Conservation (phyloP, 1,284 basidiomycete species). For the Heterobasidion occidentale region DNA sequence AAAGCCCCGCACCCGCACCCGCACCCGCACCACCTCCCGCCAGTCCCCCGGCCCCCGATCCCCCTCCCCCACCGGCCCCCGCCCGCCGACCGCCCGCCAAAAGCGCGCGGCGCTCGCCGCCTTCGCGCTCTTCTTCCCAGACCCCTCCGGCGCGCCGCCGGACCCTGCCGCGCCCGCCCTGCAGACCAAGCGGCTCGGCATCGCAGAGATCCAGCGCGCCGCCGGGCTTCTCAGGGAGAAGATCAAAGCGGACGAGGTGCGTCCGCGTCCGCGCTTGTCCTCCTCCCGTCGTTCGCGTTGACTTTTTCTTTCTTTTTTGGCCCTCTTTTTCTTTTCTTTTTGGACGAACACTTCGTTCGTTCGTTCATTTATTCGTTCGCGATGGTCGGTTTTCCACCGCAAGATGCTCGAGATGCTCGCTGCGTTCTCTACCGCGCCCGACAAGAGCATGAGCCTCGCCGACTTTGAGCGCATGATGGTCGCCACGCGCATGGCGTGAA, state of each 20-base stretch:
- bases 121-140: constrained; percentile 66
- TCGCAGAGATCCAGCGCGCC: constrained; percentile 54
- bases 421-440: constrained; percentile 56
- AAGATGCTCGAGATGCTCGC: constrained; percentile 72
- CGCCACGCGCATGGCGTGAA: constrained; percentile 32
- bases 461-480: constrained; percentile 74
- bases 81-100: constrained; percentile 40
- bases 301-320: background rate
- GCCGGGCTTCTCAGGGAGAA: constrained; percentile 57
- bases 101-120: constrained; percentile 43
- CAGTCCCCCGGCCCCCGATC: background rate
- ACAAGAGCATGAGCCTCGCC: constrained; percentile 55
- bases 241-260: constrained; percentile 61
- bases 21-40: background rate
- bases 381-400: background rate
- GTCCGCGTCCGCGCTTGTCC: constrained; percentile 12
- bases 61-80: background rate
- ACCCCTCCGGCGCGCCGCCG: constrained; percentile 10
- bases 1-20: background rate
- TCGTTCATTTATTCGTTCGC: background rate
- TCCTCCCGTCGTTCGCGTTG: constrained; percentile 1
- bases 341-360: background rate
- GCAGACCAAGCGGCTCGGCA: constrained; percentile 41
- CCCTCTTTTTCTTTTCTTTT: background rate
- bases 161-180: constrained; percentile 31